phyloP scores from a whole-genome alignment of 257 asterid genomes.

The Capsicum chinense region DNA sequence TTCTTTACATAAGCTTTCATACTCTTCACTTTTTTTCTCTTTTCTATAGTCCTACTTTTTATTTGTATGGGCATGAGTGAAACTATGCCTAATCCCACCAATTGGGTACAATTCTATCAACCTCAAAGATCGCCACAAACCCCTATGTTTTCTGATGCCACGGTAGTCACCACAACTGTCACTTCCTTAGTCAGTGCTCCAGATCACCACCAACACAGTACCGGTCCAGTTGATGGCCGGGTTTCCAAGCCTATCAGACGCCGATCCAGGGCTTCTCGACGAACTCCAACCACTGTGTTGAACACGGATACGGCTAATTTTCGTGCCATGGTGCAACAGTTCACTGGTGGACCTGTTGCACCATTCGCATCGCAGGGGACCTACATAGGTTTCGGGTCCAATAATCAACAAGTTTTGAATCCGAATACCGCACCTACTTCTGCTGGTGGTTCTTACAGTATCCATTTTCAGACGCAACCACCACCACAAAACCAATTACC shows the following conservation, averaged over 20 bases:
- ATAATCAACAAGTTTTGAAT: not conserved
- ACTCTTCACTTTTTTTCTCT: not conserved
- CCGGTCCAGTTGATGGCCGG: conserved; percentile 28
- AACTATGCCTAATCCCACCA: conserved; percentile 35
- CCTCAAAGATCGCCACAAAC: not conserved
- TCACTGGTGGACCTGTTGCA: conserved; percentile 37
- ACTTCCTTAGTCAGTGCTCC: not conserved
- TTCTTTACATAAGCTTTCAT: not conserved
- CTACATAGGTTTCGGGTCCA: conserved; percentile 11
- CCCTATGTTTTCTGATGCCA: not conserved
- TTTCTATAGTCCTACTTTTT: not conserved
- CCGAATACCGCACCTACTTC: not conserved
- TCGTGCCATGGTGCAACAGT: conserved; percentile 42
- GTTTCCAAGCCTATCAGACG: conserved; percentile 34
- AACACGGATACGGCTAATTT: conserved; percentile 37
- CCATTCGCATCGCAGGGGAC: not conserved
- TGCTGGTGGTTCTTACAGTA: not conserved
- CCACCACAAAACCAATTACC: not conserved
- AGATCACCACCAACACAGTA: not conserved
- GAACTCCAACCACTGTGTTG: conserved; percentile 36
- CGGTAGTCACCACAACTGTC: conserved; percentile 26
- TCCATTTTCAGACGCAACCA: conserved; percentile 22
- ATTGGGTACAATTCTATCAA: conserved; percentile 34
- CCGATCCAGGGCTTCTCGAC: conserved; percentile 38
- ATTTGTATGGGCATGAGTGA: conserved; percentile 31